Percentiles rank a stretch among this genome's conserved stretches.
Conservation (phyloP, 345 rosid species). For the Durio zibethinus region DNA sequence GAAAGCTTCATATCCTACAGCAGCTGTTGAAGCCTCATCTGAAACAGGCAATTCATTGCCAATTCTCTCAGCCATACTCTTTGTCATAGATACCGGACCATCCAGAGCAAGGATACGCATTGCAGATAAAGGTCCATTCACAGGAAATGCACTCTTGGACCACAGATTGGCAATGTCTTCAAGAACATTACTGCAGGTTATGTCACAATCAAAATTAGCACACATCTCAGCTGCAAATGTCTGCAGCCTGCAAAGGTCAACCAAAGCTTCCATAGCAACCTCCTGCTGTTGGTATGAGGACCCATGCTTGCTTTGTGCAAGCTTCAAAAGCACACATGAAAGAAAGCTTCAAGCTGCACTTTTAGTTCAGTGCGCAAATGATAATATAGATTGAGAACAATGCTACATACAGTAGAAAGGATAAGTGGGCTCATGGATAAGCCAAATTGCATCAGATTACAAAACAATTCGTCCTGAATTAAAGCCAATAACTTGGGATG, state of each 20-base stretch:
- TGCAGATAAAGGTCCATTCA: constrained; percentile 70
- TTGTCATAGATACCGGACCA: constrained; percentile 55
- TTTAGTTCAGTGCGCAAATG: constrained; percentile 61
- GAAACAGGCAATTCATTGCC: constrained; percentile 39
- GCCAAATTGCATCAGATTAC: constrained; percentile 74
- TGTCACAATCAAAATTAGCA: constrained; percentile 75
- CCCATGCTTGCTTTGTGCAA: constrained; percentile 65
- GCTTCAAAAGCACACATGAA: constrained; percentile 67
- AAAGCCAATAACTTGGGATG: constrained; percentile 52
- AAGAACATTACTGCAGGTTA: constrained; percentile 61
- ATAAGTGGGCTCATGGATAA: constrained; percentile 74
- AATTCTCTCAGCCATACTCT: constrained; percentile 58
- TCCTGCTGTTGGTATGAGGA: constrained; percentile 77
- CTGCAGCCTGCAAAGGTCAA: constrained; percentile 66
- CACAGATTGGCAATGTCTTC: constrained; percentile 62
- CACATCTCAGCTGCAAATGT: constrained; percentile 63
- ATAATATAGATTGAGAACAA: constrained; percentile 67
- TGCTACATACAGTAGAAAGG: constrained; percentile 73
- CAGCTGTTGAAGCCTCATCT: constrained; percentile 30
- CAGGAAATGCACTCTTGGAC: constrained; percentile 69
- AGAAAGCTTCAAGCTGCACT: constrained; percentile 69
- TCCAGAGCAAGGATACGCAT: constrained; percentile 74
- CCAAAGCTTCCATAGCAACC: constrained; percentile 80
- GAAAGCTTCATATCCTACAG: constrained; percentile 47
- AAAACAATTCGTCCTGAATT: constrained; percentile 68